phyloP scores from a whole-genome alignment of 2,329 filamentous ascomycete genomes.

The Nothophoma quercina region DNA sequence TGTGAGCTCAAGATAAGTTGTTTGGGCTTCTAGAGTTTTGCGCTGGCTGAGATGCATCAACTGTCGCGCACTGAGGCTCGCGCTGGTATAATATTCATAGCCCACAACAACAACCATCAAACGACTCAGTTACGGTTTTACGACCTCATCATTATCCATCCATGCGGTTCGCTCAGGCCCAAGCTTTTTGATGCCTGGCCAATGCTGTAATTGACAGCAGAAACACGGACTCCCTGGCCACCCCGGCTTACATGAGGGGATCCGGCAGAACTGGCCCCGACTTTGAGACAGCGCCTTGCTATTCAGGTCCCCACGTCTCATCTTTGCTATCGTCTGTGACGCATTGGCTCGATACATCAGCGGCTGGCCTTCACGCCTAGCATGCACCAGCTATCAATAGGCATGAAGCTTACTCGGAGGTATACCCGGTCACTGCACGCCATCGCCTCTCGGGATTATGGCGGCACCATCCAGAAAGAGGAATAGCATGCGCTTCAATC shows the following conservation, averaged over 20 bases:
- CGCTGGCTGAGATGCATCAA: neutral
- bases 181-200: conserved; percentile 28
- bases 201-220: conserved; percentile 47
- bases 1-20: neutral
- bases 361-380: conserved; percentile 42
- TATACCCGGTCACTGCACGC: conserved; percentile 44
- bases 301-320: conserved; percentile 48
- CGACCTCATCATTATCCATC: conserved; percentile 31
- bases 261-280: conserved; percentile 46
- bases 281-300: conserved; percentile 47
- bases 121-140: conserved; percentile 6
- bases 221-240: conserved; percentile 40
- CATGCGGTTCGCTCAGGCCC: conserved; percentile 29
- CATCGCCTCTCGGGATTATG: conserved; percentile 46
- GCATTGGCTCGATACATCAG: conserved; percentile 45
- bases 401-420: conserved; percentile 47
- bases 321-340: conserved; percentile 48
- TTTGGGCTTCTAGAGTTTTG: neutral
- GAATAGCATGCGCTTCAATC: conserved; percentile 46
- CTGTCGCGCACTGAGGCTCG: neutral
- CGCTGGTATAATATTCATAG: neutral
- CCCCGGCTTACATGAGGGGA: conserved; percentile 49
- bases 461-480: conserved; percentile 44
- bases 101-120: neutral
- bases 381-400: conserved; percentile 50